Percentiles rank a stretch among this genome's conserved stretches.
phyloP scores from a whole-genome alignment of 2,329 filamentous ascomycete species.

The Pseudocercospora vitis region DNA sequence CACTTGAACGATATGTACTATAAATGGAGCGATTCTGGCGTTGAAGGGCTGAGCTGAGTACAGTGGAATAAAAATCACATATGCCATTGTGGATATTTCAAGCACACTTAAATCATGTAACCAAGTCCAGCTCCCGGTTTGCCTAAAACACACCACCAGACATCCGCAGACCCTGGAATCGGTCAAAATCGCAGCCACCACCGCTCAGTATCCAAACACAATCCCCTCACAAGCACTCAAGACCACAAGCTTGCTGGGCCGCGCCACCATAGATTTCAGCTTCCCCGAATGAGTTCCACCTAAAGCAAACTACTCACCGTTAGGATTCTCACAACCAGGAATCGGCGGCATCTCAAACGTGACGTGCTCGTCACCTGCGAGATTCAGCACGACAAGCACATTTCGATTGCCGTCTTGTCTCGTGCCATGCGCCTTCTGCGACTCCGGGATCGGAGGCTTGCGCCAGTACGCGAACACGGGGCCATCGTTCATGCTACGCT shows the following conservation, averaged over 20 bases:
- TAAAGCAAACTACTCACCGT: conserved; percentile 1
- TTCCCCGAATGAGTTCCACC: neutral
- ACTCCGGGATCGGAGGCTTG: neutral
- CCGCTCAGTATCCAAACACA: conserved; percentile 6
- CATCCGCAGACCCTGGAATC: too few relatives aligned
- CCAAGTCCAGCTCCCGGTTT: too few relatives aligned
- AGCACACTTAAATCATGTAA: too few relatives aligned
- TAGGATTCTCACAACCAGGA: neutral
- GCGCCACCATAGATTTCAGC: neutral
- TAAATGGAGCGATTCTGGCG: too few relatives aligned
- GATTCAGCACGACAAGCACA: conserved; percentile 21
- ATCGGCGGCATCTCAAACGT: conserved; percentile 17
- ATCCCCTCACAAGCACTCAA: conserved; percentile 8
- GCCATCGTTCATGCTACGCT: conserved; percentile 12
- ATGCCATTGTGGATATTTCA: too few relatives aligned
- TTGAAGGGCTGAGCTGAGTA: too few relatives aligned
- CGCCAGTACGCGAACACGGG: conserved; percentile 26
- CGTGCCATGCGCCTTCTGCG: neutral
- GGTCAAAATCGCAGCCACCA: too few relatives aligned
- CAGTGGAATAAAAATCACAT: too few relatives aligned
- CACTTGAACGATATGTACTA: too few relatives aligned
- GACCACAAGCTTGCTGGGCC: neutral
- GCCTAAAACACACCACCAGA: too few relatives aligned
- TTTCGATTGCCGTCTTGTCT: conserved; percentile 1
- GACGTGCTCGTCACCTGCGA: conserved; percentile 18